A percentile compares a stretch with the other conserved stretches of the same genome.
These are phyloP conservation scores for carrot (Daucus carota) DNA, from an alignment of 129 eudicot species.

Conservation along the genomic window DH1_v3.0 NC_030385.2:40020001-40020500, in stretches of 20 bases:
- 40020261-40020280: slow-evolving; percentile 20
- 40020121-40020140: too few relatives aligned
- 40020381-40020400: slow-evolving; percentile 19
- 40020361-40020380: slow-evolving; percentile 36
- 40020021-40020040: too few relatives aligned
- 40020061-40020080: too few relatives aligned
- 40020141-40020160: too few relatives aligned
- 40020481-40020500: slow-evolving; percentile 35
- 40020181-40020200: neutral
- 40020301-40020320: slow-evolving; percentile 20
- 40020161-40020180: too few relatives aligned
- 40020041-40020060: too few relatives aligned
- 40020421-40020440: slow-evolving; percentile 20
- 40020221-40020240: slow-evolving; percentile 21
- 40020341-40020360: slow-evolving; percentile 32
- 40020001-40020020: too few relatives aligned
- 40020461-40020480: slow-evolving; percentile 29
- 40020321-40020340: slow-evolving; percentile 15
- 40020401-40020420: slow-evolving; percentile 21
- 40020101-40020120: too few relatives aligned
- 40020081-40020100: too few relatives aligned
- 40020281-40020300: slow-evolving; percentile 2
- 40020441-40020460: slow-evolving; percentile 22
- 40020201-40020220: too few relatives aligned
- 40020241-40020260: slow-evolving; percentile 23